phyloP scores from a whole-genome alignment of 345 rosid genomes.

The Eucalyptus globulus region DNA sequence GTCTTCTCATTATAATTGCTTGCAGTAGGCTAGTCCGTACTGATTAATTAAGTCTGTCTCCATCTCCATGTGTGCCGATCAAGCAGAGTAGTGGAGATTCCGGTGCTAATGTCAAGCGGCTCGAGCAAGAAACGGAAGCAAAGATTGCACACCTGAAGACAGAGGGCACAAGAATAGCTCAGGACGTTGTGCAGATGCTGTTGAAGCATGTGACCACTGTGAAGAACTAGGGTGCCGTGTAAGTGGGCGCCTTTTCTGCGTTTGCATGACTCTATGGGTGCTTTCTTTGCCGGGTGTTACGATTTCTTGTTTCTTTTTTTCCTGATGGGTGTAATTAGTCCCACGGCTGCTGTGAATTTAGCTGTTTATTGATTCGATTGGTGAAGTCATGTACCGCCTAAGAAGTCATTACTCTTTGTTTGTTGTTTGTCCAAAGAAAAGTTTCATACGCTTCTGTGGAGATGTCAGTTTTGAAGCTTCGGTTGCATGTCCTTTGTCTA shows the following conservation, averaged over 20 bases:
- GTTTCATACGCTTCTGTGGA: not conserved
- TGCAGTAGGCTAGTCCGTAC: not conserved
- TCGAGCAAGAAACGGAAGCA: constrained; percentile 57
- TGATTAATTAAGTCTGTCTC: not conserved
- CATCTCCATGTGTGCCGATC: not conserved
- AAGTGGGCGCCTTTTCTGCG: not conserved
- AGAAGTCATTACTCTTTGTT: not conserved
- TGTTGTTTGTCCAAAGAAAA: not conserved
- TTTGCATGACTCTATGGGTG: not conserved
- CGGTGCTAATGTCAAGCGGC: constrained; percentile 81
- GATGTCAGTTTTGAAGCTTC: not conserved
- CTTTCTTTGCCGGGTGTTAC: not conserved
- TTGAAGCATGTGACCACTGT: constrained; percentile 56
- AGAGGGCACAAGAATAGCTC: constrained; percentile 43
- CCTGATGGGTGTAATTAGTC: not conserved
- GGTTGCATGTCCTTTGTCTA: not conserved
- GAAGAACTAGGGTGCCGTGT: constrained; percentile 21
- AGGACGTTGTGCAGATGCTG: constrained; percentile 60
- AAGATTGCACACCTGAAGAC: constrained; percentile 58
- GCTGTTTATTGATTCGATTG: not conserved
- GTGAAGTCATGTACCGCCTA: not conserved
- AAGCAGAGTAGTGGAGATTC: constrained; percentile 83
- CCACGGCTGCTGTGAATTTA: not conserved
- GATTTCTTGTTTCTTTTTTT: not conserved
- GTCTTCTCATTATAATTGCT: not conserved